These are phyloP conservation scores for Solanum habrochaites DNA, from an alignment of 257 asterid genomes.

Conservation along the genomic window DNA sequence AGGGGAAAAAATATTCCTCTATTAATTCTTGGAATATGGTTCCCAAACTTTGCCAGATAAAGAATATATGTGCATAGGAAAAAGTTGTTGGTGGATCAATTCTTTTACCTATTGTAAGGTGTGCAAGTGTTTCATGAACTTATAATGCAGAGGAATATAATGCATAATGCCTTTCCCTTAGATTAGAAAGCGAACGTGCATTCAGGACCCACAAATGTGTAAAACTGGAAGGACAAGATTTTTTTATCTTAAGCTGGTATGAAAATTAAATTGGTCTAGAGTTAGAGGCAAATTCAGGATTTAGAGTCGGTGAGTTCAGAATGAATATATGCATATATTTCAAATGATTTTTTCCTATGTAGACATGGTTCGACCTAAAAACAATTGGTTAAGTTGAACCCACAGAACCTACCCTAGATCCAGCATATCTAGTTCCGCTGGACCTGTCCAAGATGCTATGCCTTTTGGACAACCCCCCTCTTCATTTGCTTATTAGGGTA, in stretches of 20 bases:
- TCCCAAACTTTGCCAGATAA: slow-evolving; percentile 42
- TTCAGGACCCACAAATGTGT: slow-evolving; percentile 38
- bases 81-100: slow-evolving; percentile 48
- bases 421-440: slow-evolving; percentile 23
- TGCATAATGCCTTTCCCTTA: slow-evolving; percentile 26
- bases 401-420: neutral
- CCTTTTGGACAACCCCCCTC: slow-evolving; percentile 26
- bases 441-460: slow-evolving; percentile 60
- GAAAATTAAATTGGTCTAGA: slow-evolving; percentile 39
- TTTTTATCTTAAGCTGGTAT: slow-evolving; percentile 26
- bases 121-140: slow-evolving; percentile 27
- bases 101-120: slow-evolving; percentile 68
- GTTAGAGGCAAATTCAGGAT: neutral
- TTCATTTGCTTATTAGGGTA: slow-evolving; percentile 35
- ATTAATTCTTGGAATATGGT: slow-evolving; percentile 64
- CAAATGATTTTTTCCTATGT: neutral
- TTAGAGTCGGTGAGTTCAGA: neutral
- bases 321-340: neutral
- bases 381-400: neutral
- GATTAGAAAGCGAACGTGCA: slow-evolving; percentile 31
- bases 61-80: slow-evolving; percentile 32
- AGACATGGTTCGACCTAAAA: neutral
- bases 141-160: slow-evolving; percentile 36
- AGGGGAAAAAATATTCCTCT: slow-evolving; percentile 31
- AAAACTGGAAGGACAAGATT: slow-evolving; percentile 39